Evolutionary conservation across 768 basidiomycete genomes (phyloP).

Genomic region (Amanita molliuscula): DNA sequence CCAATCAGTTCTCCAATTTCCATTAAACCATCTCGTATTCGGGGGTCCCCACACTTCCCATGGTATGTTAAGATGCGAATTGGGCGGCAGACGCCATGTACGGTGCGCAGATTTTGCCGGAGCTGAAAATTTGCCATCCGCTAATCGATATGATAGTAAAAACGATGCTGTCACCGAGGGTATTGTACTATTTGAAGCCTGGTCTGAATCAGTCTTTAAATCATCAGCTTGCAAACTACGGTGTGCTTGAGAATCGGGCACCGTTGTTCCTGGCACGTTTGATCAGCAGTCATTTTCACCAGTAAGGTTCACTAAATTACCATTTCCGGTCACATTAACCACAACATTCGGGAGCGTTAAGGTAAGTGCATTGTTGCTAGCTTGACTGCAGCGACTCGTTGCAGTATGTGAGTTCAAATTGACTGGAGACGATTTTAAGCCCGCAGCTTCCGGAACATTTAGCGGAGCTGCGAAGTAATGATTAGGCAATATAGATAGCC

Average conservation of each 20-base stretch:
- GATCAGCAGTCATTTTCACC: neutral
- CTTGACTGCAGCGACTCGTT: slow-evolving; percentile 1
- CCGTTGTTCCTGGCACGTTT: neutral
- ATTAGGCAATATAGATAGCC: neutral
- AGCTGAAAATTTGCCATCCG: neutral
- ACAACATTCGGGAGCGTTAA: neutral
- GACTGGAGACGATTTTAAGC: too few relatives aligned
- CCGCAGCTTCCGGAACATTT: neutral
- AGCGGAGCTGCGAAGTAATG: neutral
- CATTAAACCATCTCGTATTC: slow-evolving; percentile 45
- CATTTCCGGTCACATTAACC: neutral
- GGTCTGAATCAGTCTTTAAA: neutral
- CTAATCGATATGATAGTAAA: neutral
- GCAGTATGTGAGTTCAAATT: slow-evolving; percentile 14
- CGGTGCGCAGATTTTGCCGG: neutral
- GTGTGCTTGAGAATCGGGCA: neutral
- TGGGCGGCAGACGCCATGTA: neutral
- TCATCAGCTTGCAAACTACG: neutral
- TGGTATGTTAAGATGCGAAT: slow-evolving; percentile 14
- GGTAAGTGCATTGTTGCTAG: neutral
- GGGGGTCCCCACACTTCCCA: slow-evolving; percentile 44
- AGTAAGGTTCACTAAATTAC: neutral
- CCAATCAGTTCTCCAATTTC: slow-evolving; percentile 41
- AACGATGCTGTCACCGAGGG: neutral
- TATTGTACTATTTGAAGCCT: neutral